Percentiles rank a stretch among this genome's conserved stretches.
phyloP scores from a whole-genome alignment of 768 basidiomycete species.

The Termitomyces sp. region DNA sequence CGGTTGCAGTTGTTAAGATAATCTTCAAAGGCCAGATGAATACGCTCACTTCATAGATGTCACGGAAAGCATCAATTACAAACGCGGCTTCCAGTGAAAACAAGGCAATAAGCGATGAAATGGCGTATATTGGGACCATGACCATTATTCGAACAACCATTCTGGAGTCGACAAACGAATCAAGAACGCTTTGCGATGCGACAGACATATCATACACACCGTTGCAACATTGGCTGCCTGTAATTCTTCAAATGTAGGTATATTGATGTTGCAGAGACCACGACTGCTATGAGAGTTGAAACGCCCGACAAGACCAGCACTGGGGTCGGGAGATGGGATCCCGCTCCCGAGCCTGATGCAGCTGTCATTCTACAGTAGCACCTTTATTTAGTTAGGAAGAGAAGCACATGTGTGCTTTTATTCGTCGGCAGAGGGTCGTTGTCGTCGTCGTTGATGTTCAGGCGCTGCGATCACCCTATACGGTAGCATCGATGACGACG shows the following conservation, averaged over 20 bases:
- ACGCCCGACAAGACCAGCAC: conserved; percentile 61
- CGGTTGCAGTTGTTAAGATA: neutral
- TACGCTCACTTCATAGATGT: conserved; percentile 84
- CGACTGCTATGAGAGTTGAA: conserved; percentile 63
- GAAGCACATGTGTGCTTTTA: neutral
- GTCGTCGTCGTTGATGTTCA: neutral
- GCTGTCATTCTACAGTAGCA: conserved; percentile 7
- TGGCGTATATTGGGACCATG: conserved; percentile 92
- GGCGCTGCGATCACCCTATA: neutral
- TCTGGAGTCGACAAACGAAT: conserved; percentile 29
- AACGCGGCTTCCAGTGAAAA: conserved; percentile 95
- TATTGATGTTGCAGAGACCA: conserved; percentile 71
- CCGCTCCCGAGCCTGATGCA: conserved; percentile 37
- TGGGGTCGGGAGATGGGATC: conserved; percentile 51
- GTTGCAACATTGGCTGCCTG: conserved; percentile 72
- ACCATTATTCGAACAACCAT: conserved; percentile 95
- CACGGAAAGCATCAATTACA: conserved; percentile 90
- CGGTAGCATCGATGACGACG: neutral
- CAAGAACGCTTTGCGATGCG: neutral
- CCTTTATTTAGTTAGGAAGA: neutral
- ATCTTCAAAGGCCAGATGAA: too few relatives aligned
- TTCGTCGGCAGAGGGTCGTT: neutral
- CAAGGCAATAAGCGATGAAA: conserved; percentile 88
- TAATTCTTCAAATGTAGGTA: conserved; percentile 83
- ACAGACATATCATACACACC: conserved; percentile 36